Evolutionary conservation across 2,329 filamentous ascomycete species (phyloP), one percentile per base, ranked within the genome.

Genomic region (Talaromyces funiculosus): DNA sequence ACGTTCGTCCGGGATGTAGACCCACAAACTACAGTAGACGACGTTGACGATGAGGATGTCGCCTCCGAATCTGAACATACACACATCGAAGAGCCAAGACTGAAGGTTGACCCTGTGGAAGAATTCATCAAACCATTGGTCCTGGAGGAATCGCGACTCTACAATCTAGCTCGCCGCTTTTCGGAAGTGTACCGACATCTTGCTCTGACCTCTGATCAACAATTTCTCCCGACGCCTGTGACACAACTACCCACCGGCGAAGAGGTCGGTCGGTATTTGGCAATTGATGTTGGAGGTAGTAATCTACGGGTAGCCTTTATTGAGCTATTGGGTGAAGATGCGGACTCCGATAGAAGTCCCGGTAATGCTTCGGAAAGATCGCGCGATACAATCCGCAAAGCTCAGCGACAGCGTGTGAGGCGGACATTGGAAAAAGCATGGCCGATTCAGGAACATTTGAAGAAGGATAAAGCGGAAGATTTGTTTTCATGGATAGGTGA

Each of bases 401-500:
- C 78, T 14, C 77, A 77, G 65, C 70, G 66, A 72, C 84, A 80
- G 60, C 74, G 75, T 14, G 74, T 78, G 53, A 71, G 70, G 62
- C 69, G 77, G 35, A 81, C 78, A 1, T 68, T 82, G 63, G 81
- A 82, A 63, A 79, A 73, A 64, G 75, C 76, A 63, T 83, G 81
- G 81, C 80, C 80, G 3, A 83, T 83, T 63, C 80, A 76, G 24
- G 80, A 83, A 56, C 81, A 82, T 68, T 62, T 83, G 67, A 82
- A 82, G 65, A 81, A 77, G 72, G 85, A 91, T 66, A 87, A 92
- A 64, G 85, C 88, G 1, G 86, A 90, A 60, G 85, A 86, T 61
- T 77, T 93, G 2, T 94, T 94, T 72, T 75, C 81, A n/a, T 94
- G 90, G 90, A 90, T 94, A 65, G 90, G 90, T 26, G 79, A 83